These are phyloP conservation scores for Globisporangium irregulare DNA, from an alignment of 352 stramenopile species.

Conservation along the genomic window DNA sequence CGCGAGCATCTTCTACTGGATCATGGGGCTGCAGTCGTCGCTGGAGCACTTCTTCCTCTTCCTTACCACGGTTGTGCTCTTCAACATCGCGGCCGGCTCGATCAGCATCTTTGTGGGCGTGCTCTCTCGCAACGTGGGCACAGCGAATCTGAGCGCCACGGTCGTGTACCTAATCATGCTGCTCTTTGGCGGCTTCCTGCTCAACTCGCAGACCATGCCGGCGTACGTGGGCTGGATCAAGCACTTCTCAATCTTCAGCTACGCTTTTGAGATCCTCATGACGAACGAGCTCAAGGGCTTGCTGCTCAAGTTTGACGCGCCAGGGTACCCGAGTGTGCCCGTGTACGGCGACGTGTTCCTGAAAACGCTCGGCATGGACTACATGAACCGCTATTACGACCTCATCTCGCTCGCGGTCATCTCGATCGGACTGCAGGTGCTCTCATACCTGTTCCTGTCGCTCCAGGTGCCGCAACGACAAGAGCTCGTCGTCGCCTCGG, in stretches of 20 bases:
- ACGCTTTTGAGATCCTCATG: constrained; percentile 87
- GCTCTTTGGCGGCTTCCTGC: constrained; percentile 85
- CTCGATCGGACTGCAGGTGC: constrained; percentile 45
- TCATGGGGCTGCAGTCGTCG: constrained; percentile 76
- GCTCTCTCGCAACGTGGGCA: constrained; percentile 54
- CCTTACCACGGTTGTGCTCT: constrained; percentile 66
- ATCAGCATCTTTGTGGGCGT: constrained; percentile 77
- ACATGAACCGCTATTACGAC: constrained; percentile 72
- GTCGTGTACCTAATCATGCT: constrained; percentile 81
- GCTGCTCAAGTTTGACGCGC: constrained; percentile 74
- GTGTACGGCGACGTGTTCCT: constrained; percentile 85
- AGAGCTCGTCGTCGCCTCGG: constrained; percentile 19
- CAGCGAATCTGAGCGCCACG: constrained; percentile 60
- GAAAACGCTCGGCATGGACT: constrained; percentile 82
- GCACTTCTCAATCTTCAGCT: constrained; percentile 83
- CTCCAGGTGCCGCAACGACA: constrained; percentile 60
- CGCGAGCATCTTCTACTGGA: constrained; percentile 84
- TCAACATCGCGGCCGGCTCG: constrained; percentile 73
- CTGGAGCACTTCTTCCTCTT: constrained; percentile 65
- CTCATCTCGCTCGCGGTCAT: constrained; percentile 52
- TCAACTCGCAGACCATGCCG: constrained; percentile 83
- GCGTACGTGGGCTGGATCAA: constrained; percentile 64
- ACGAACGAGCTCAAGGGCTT: constrained; percentile 77
- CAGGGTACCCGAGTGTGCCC: constrained; percentile 67
- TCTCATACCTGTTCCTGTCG: constrained; percentile 64